phyloP scores from a whole-genome alignment of 257 asterid species.

The Solanum neorickii region DNA sequence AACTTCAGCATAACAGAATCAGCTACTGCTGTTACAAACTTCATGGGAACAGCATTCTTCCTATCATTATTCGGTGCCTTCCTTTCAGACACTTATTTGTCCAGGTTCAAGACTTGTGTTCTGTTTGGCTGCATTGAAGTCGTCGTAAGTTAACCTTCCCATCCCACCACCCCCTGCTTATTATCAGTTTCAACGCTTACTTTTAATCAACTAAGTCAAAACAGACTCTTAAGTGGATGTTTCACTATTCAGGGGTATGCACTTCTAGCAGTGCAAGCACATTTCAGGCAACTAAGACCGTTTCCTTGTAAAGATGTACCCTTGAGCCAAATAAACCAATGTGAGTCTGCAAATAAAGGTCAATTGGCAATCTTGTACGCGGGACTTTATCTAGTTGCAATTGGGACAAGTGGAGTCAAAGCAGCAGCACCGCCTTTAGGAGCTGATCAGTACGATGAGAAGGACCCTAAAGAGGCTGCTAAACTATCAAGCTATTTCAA shows the following conservation, averaged over 20 bases:
- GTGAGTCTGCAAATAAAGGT: constrained; percentile 26
- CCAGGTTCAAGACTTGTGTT: constrained; percentile 51
- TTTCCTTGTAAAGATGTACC: constrained; percentile 45
- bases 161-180: no score
- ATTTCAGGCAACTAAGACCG: constrained; percentile 43
- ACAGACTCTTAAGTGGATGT: not conserved
- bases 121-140: constrained; percentile 40
- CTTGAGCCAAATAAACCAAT: constrained; percentile 15
- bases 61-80: constrained; percentile 49
- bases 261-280: constrained; percentile 68
- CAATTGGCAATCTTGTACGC: constrained; percentile 37
- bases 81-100: constrained; percentile 46
- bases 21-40: constrained; percentile 45
- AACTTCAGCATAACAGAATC: constrained; percentile 50
- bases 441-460: constrained; percentile 66
- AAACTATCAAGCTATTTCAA: constrained; percentile 65
- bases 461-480: constrained; percentile 39
- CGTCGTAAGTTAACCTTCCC: constrained; percentile 16
- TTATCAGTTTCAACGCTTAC: not conserved
- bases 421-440: constrained; percentile 69
- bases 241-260: constrained; percentile 39
- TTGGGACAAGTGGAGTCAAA: constrained; percentile 51
- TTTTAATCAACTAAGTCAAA: not conserved
- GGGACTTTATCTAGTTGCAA: constrained; percentile 57
- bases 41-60: constrained; percentile 43